Evolutionary conservation across 1,139 yeast genomes (phyloP).

Genomic region (Debaryomycetaceae sp.): DNA sequence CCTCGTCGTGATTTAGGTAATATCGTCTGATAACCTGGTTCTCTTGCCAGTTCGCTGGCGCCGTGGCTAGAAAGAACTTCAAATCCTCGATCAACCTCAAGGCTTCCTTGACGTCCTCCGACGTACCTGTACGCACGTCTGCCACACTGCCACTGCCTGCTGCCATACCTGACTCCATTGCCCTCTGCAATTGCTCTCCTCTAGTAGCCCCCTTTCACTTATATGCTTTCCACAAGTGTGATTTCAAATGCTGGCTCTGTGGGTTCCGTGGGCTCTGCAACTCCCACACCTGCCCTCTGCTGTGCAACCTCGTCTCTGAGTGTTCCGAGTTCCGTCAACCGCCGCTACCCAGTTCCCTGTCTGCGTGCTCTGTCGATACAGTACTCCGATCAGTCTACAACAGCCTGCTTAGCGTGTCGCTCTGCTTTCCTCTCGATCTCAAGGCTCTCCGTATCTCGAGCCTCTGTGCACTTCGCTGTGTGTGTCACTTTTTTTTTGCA

Average conservation of each 20-base stretch:
- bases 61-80: slow-evolving; percentile 83
- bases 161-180: background rate
- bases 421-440: background rate
- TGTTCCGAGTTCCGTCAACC: background rate
- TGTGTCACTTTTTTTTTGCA: background rate
- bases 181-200: background rate
- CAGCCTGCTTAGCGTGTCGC: background rate
- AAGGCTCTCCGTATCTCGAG: background rate
- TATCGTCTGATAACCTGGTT: slow-evolving; percentile 85
- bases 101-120: slow-evolving; percentile 42
- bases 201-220: too few relatives aligned
- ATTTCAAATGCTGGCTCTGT: background rate
- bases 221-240: too few relatives aligned
- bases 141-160: background rate
- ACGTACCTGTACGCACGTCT: background rate
- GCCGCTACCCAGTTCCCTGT: background rate
- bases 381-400: too few relatives aligned
- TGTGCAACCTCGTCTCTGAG: background rate
- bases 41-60: slow-evolving; percentile 93
- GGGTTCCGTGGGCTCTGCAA: background rate
- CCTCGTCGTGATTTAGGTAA: slow-evolving; percentile 83
- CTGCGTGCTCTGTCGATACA: too few relatives aligned
- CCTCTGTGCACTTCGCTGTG: background rate
- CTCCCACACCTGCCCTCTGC: background rate
- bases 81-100: slow-evolving; percentile 68